A percentile compares a stretch with the other conserved stretches of the same genome.
These are phyloP conservation scores for Suillus subalutaceus DNA, from an alignment of 768 basidiomycete species.

Conservation along the genomic window DNA sequence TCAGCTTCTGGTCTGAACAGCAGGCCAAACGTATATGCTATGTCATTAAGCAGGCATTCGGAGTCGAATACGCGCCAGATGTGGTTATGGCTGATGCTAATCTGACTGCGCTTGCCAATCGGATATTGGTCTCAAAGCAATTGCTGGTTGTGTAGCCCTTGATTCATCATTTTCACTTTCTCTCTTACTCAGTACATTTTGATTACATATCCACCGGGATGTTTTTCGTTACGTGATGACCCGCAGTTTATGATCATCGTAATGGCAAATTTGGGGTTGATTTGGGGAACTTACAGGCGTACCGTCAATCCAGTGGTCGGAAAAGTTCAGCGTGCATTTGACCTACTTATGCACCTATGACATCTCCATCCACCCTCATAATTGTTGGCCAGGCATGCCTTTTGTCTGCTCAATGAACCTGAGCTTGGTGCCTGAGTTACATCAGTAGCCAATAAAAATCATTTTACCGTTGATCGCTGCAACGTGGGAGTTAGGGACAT, in stretches of 20 bases:
- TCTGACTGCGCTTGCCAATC: slow-evolving; percentile 77
- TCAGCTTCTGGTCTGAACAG: slow-evolving; percentile 87
- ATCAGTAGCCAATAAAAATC: too few relatives aligned
- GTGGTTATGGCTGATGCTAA: slow-evolving; percentile 96
- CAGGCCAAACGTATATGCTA: slow-evolving; percentile 90
- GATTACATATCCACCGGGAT: not conserved
- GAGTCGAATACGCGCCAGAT: slow-evolving; percentile 85
- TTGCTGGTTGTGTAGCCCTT: slow-evolving; percentile 38
- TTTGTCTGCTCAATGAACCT: too few relatives aligned
- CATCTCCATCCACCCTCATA: too few relatives aligned
- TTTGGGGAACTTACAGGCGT: too few relatives aligned
- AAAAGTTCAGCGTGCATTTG: too few relatives aligned
- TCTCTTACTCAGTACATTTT: not conserved
- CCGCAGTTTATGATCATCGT: not conserved
- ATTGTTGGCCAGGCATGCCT: too few relatives aligned
- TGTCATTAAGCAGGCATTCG: slow-evolving; percentile 80
- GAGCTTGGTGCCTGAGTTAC: too few relatives aligned
- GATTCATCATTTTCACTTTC: slow-evolving; percentile 13
- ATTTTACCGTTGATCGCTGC: too few relatives aligned
- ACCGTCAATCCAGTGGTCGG: too few relatives aligned
- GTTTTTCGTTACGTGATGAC: slow-evolving; percentile 7
- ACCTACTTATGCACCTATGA: too few relatives aligned
- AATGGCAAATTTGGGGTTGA: too few relatives aligned
- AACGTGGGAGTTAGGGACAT: too few relatives aligned
- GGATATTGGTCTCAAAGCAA: slow-evolving; percentile 79